Evolutionary conservation across 257 asterid species (phyloP).

Genomic region (Gentiana macrophylla): DNA sequence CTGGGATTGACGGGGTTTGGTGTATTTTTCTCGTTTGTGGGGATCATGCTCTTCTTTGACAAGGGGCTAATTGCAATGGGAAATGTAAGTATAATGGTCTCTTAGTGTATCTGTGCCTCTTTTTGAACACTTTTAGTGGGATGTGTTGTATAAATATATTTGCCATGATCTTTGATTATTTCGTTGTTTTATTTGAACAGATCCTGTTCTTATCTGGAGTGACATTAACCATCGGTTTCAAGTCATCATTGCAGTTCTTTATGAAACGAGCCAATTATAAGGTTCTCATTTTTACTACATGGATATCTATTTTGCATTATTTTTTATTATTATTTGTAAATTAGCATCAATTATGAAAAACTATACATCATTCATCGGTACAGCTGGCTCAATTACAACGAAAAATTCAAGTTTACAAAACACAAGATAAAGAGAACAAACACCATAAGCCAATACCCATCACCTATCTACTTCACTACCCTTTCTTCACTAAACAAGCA

Average conservation of each 20-base stretch:
- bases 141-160: too few relatives aligned
- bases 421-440: too few relatives aligned
- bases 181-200: conserved; percentile 33
- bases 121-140: not conserved
- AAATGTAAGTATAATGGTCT: conserved; percentile 47
- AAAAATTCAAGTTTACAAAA: too few relatives aligned
- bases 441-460: too few relatives aligned
- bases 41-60: conserved; percentile 78
- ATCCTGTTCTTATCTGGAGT: conserved; percentile 96
- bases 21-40: conserved; percentile 76
- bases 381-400: too few relatives aligned
- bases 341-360: too few relatives aligned
- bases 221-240: conserved; percentile 71
- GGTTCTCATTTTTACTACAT: conserved; percentile 25
- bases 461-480: too few relatives aligned
- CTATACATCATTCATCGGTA: too few relatives aligned
- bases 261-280: conserved; percentile 79
- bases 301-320: not conserved
- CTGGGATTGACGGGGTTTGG: conserved; percentile 96
- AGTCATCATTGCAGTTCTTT: conserved; percentile 85
- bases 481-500: too few relatives aligned
- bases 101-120: conserved; percentile 6
- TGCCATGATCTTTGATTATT: conserved; percentile 2
- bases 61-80: conserved; percentile 97
- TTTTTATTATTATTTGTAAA: too few relatives aligned